Conservation (phyloP, 768 basidiomycete species). For the Lanmaoa pseudosensibilis region DNA sequence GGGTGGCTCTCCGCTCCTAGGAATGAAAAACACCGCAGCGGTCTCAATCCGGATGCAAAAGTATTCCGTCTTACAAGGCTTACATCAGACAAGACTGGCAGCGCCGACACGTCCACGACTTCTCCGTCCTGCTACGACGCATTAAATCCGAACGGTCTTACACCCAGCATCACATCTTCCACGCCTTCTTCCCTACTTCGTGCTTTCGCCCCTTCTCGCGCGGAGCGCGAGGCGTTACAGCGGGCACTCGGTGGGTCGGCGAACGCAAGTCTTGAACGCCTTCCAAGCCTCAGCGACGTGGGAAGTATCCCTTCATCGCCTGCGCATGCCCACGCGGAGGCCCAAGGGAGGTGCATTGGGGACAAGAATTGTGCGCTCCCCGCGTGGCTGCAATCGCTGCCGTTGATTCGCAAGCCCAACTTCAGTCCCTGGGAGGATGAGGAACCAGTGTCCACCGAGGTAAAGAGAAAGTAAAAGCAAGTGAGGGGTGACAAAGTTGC, state of each 20-base stretch:
- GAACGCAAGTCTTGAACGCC: constrained; percentile 73
- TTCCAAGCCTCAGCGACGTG: constrained; percentile 77
- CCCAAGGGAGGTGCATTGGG: constrained; percentile 19
- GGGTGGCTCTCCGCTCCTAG: constrained; percentile 48
- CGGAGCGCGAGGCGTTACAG: constrained; percentile 81
- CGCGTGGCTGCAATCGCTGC: constrained; percentile 69
- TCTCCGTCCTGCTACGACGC: constrained; percentile 44
- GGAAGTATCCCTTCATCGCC: constrained; percentile 73
- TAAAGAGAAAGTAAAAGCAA: constrained; percentile 23
- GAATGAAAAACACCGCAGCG: constrained; percentile 56
- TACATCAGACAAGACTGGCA: constrained; percentile 12
- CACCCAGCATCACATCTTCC: constrained; percentile 39
- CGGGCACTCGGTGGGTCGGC: constrained; percentile 74
- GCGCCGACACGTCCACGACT: constrained; percentile 12
- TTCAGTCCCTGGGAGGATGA: constrained; percentile 87
- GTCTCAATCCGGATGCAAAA: constrained; percentile 84
- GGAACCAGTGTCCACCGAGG: constrained; percentile 35
- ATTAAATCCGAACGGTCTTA: constrained; percentile 60
- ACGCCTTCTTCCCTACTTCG: constrained; percentile 57
- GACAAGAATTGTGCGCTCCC: constrained; percentile 43
- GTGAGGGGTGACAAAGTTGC: background rate
- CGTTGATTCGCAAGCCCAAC: constrained; percentile 64
- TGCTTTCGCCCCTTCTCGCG: constrained; percentile 86
- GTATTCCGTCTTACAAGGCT: constrained; percentile 61
- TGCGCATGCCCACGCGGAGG: constrained; percentile 46